Evolutionary conservation across 2,329 filamentous ascomycete genomes (phyloP), one percentile per base, ranked within the genome.

Genomic region (Atkinsonella texensis): DNA sequence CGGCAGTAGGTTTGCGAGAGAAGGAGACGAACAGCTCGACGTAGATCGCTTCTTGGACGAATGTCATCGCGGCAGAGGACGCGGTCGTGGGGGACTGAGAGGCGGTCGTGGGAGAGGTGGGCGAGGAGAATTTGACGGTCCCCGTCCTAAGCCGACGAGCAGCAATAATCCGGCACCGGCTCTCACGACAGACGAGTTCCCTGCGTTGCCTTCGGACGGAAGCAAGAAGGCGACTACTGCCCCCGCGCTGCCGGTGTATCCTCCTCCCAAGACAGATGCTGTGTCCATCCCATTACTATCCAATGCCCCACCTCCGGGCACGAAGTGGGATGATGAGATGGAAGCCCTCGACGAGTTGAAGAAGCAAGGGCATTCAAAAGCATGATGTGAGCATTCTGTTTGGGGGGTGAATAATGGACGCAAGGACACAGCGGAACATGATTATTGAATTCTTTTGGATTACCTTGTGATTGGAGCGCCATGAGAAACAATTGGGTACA

Each of bases 241-340:
- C 8, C 41, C 55, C 12, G 49, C 55, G 15, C 43, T 48, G 38
- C 45, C 53, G 8, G 53, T 39, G 20, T 40, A 42, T 28, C 38
- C 48, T 15, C 50, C 48, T 23, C 48, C 28, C 8, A 48, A 46
- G 39, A 11, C 50, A 33, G 44, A 50, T 9, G n/a, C 18, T 1
- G 40, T 32, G 1, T 31, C 54, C 10, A 39, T 54, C 4, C 58
- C 59, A 10, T 56, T 62, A 0, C 59, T 59, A 12, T 59, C 60
- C 0, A 46, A 65, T 44, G 59, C 64, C 4, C 65, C 51, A 60
- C 69, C 15, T 43, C 53, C 52, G 1, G 62, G 72, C 9, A 71
- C 66, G 11, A 68, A 74, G 51, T 81, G 78, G 78, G 78, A 75
- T 48, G 78, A 81, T 38, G 78, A 81, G 64, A 76, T 81, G 70